Evolutionary conservation across 495 filamentous ascomycete genomes (phyloP), one percentile per base, ranked within the genome.

Genomic region (Xylaria sp.): DNA sequence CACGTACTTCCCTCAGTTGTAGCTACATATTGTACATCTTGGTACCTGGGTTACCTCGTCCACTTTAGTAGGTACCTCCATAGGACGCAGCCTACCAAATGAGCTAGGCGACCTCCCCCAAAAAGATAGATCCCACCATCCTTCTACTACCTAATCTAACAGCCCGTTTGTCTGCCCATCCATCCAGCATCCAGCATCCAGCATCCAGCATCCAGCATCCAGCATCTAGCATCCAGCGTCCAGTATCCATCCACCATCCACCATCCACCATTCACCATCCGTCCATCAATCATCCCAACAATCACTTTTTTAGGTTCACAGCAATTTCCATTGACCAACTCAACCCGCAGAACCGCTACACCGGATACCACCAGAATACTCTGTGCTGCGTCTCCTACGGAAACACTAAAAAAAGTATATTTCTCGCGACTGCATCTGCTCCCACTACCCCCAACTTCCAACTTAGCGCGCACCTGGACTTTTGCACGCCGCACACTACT

Each of bases 281-380:
- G 12, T 43, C 59, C 35, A 17, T 19, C 59, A 26, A 48, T n/a
- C 41, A 31, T 64, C 41, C 12, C 61, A 64, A 64, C 26, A 46
- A 43, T 21, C 59, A 61, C 21, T 61, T 61, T 61, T 61, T 59
- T 37, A 61, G 43, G 59, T 64, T 48, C 26, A 46, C 61, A 48
- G 29, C 61, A 44, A 64, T 33, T 40, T 41, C 41, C 41, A 64
- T 46, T 46, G 41, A 44, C 61, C 26, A 46, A 3, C 35, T 52
- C 43, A 66, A 24, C 44, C 46, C 44, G 44, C 43, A 44, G 7
- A 48, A 37, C 31, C 19, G 19, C 43, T n/a, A 41, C 52, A 17
- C 52, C 46, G 35, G 24, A 17, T 21, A 48, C 40, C 65, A 29
- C 35, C 29, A n/a, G 35, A n/a, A 37, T 31, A 1, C 26, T 33